Percentiles rank a stretch among this genome's conserved stretches.
Conservation (phyloP, 352 stramenopile species). For the Globisporangium cederbergense region DNA sequence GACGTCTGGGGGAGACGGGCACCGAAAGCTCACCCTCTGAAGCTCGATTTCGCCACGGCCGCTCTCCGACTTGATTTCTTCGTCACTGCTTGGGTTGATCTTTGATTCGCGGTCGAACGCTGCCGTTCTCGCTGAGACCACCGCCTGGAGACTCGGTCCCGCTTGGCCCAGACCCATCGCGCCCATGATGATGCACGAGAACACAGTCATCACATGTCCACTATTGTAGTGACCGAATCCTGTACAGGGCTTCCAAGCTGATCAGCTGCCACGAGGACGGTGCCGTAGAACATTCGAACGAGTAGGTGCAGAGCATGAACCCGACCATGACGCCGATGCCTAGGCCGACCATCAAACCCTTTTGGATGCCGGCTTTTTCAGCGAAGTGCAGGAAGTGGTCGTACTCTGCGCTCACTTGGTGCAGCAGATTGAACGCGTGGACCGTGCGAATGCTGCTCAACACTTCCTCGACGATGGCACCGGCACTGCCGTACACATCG, state of each 20-base stretch:
- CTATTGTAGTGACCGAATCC: constrained; percentile 36
- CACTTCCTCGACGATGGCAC: not conserved
- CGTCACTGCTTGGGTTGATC: constrained; percentile 36
- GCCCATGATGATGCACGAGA: constrained; percentile 39
- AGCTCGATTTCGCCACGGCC: constrained; percentile 24
- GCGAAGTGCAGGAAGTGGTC: constrained; percentile 21
- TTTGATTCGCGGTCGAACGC: constrained; percentile 37
- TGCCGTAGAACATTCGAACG: constrained; percentile 49
- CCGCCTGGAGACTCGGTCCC: constrained; percentile 35
- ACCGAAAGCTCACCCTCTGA: constrained; percentile 50
- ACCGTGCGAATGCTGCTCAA: constrained; percentile 31
- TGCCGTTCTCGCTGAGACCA: constrained; percentile 29
- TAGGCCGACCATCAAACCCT: constrained; percentile 31
- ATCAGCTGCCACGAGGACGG: constrained; percentile 24
- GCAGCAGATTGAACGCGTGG: constrained; percentile 50
- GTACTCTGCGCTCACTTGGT: constrained; percentile 39
- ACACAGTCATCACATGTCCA: constrained; percentile 40
- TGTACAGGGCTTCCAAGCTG: constrained; percentile 24
- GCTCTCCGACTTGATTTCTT: constrained; percentile 22
- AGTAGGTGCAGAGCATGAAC: constrained; percentile 40
- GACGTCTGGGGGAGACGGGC: constrained; percentile 31
- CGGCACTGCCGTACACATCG: not conserved
- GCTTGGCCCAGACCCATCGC: constrained; percentile 38
- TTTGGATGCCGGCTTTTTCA: constrained; percentile 33
- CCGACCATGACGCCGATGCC: constrained; percentile 40